A percentile compares a stretch with the other conserved stretches of the same genome.
Conservation (phyloP, 2,329 filamentous ascomycete species). For the Myotisia sp. region DNA sequence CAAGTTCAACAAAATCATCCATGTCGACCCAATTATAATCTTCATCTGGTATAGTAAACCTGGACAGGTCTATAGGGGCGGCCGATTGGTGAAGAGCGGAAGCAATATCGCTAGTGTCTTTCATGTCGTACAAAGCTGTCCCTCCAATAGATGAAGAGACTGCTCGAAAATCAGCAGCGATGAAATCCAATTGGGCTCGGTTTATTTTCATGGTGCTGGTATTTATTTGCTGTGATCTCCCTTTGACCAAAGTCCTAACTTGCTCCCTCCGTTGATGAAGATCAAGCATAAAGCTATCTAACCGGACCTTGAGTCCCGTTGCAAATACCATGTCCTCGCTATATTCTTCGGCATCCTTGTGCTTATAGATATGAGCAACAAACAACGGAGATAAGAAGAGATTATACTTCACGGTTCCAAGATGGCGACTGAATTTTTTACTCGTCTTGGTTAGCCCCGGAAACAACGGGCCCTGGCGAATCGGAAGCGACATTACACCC, state of each 20-base stretch:
- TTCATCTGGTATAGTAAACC: conserved; percentile 89
- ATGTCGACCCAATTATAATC: conserved; percentile 97
- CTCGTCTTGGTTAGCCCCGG: conserved; percentile 88
- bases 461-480: conserved; percentile 83
- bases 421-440: conserved; percentile 93
- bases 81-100: conserved; percentile 41
- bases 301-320: conserved; percentile 87
- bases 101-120: conserved; percentile 48
- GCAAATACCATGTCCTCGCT: conserved; percentile 66
- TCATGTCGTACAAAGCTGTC: conserved; percentile 60
- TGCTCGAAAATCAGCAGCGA: conserved; percentile 80
- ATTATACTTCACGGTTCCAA: conserved; percentile 98
- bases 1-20: conserved; percentile 97
- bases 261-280: conserved; percentile 87
- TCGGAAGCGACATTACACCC: conserved; percentile 82
- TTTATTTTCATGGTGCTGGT: conserved; percentile 94
- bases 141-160: conserved; percentile 81
- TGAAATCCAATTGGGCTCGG: conserved; percentile 79
- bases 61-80: conserved; percentile 51
- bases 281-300: conserved; percentile 96
- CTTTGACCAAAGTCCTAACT: conserved; percentile 68
- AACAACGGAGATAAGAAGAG: conserved; percentile 82
- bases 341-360: conserved; percentile 86
- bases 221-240: conserved; percentile 59
- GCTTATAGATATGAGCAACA: conserved; percentile 94